Percentiles rank a stretch among this genome's conserved stretches.
Conservation (phyloP, 495 filamentous ascomycete genomes). For the Penicillium alfredii region DNA sequence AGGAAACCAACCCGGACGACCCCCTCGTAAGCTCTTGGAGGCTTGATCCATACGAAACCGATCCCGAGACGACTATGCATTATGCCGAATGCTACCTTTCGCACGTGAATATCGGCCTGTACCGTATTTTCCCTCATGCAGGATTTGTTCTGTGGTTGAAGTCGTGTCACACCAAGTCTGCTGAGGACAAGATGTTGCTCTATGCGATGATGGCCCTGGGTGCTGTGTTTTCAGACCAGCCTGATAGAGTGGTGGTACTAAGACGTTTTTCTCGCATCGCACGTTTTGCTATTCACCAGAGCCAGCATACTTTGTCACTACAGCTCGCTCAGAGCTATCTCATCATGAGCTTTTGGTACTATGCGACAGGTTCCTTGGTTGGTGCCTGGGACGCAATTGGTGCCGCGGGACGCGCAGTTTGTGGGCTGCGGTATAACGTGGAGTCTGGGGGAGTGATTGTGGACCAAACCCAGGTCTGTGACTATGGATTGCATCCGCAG, state of each 20-base stretch:
- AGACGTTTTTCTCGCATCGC: slow-evolving; percentile 52
- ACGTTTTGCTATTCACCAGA: slow-evolving; percentile 49
- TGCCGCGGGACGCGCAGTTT: slow-evolving; percentile 51
- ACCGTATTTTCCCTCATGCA: slow-evolving; percentile 52
- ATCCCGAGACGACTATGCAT: slow-evolving; percentile 42
- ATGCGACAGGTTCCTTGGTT: slow-evolving; percentile 46
- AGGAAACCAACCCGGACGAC: slow-evolving; percentile 31
- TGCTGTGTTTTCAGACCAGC: slow-evolving; percentile 51
- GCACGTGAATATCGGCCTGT: slow-evolving; percentile 46
- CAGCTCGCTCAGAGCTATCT: slow-evolving; percentile 58
- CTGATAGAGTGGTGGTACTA: slow-evolving; percentile 40
- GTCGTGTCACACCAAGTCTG: slow-evolving; percentile 46
- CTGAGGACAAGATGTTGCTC: slow-evolving; percentile 63
- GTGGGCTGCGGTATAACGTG: slow-evolving; percentile 52
- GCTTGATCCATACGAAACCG: slow-evolving; percentile 54
- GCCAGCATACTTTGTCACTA: slow-evolving; percentile 45
- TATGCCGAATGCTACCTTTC: slow-evolving; percentile 52
- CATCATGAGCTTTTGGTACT: slow-evolving; percentile 59
- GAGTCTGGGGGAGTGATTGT: slow-evolving; percentile 51
- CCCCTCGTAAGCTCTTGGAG: slow-evolving; percentile 54
- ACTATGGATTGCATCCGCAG: slow-evolving; percentile 52
- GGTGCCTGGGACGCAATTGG: slow-evolving; percentile 57
- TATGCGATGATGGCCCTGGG: slow-evolving; percentile 59
- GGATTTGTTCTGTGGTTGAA: slow-evolving; percentile 49
- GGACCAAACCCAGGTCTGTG: slow-evolving; percentile 36